Evolutionary conservation across 257 asterid genomes (phyloP).

Genomic region (Ilex aquifolium): DNA sequence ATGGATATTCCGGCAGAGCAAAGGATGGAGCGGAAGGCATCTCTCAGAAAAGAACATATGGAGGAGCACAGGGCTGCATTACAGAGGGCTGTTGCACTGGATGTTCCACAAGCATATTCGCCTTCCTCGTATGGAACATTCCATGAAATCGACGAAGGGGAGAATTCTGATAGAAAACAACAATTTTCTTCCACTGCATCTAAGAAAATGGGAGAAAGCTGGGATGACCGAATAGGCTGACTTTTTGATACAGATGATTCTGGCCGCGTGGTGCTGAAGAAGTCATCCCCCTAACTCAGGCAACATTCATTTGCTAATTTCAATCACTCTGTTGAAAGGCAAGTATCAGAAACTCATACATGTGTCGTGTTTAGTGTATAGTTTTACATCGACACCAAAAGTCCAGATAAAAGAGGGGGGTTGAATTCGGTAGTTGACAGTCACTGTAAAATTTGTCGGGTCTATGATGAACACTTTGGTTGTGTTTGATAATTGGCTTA

Average conservation of each 20-base stretch:
- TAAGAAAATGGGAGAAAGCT: constrained; percentile 12
- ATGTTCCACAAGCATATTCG: constrained; percentile 64
- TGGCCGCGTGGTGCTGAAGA: constrained; percentile 3
- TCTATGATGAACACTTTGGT: too few relatives aligned
- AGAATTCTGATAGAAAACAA: constrained; percentile 28
- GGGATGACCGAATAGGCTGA: constrained; percentile 22
- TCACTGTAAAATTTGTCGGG: too few relatives aligned
- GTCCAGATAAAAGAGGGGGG: too few relatives aligned
- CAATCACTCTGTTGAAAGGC: too few relatives aligned
- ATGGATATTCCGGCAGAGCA: constrained; percentile 71
- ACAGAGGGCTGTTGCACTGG: constrained; percentile 71
- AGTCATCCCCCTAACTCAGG: constrained; percentile 1
- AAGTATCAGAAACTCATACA: too few relatives aligned
- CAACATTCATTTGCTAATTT: too few relatives aligned
- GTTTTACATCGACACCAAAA: too few relatives aligned
- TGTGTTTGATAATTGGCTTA: too few relatives aligned
- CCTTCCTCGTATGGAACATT: constrained; percentile 81
- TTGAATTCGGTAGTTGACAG: too few relatives aligned
- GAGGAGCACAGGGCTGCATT: constrained; percentile 79
- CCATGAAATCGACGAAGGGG: constrained; percentile 40
- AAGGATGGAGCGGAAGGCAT: constrained; percentile 67
- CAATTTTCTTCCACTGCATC: constrained; percentile 10
- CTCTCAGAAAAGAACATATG: constrained; percentile 66
- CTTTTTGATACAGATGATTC: constrained; percentile 15
- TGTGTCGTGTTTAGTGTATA: too few relatives aligned